Evolutionary conservation across 2,329 filamentous ascomycete species (phyloP).

Genomic region (Nothophoma quercina): DNA sequence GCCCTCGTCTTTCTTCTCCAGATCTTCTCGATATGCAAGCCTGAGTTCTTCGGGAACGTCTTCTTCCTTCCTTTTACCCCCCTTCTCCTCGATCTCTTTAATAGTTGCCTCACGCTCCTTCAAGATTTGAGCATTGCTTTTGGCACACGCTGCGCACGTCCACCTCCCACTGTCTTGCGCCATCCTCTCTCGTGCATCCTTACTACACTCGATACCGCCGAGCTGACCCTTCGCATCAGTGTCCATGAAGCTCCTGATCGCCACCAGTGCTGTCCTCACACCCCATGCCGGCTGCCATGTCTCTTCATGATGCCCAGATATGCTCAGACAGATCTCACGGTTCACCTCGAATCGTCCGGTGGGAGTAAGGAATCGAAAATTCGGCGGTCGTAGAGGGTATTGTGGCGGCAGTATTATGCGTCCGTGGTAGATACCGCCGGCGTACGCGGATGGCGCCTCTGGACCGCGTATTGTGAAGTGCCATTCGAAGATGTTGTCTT

Average conservation of each 20-base stretch:
- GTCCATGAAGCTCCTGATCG: conserved; percentile 90
- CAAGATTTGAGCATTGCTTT: conserved; percentile 77
- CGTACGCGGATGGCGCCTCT: conserved; percentile 78
- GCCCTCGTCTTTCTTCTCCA: conserved; percentile 54
- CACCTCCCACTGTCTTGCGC: conserved; percentile 72
- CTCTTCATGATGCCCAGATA: conserved; percentile 95
- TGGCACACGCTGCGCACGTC: conserved; percentile 74
- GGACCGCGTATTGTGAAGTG: conserved; percentile 97
- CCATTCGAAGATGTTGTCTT: conserved; percentile 95
- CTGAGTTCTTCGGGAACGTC: conserved; percentile 63
- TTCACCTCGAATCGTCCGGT: conserved; percentile 95
- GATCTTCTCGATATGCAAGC: conserved; percentile 77
- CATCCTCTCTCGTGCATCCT: conserved; percentile 68
- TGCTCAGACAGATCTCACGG: conserved; percentile 93
- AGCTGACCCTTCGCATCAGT: conserved; percentile 87
- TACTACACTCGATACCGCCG: conserved; percentile 82
- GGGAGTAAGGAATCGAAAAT: conserved; percentile 94
- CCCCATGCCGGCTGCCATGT: conserved; percentile 99
- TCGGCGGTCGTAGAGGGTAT: conserved; percentile 90
- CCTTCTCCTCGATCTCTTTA: conserved; percentile 54
- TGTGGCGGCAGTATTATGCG: conserved; percentile 88
- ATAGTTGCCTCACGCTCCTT: conserved; percentile 70
- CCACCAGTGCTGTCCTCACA: conserved; percentile 82
- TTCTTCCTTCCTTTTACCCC: conserved; percentile 53
- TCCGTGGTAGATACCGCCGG: conserved; percentile 88